Conservation (phyloP, 148 eudicot species). For the Rhododendron ferrugineum region DNA sequence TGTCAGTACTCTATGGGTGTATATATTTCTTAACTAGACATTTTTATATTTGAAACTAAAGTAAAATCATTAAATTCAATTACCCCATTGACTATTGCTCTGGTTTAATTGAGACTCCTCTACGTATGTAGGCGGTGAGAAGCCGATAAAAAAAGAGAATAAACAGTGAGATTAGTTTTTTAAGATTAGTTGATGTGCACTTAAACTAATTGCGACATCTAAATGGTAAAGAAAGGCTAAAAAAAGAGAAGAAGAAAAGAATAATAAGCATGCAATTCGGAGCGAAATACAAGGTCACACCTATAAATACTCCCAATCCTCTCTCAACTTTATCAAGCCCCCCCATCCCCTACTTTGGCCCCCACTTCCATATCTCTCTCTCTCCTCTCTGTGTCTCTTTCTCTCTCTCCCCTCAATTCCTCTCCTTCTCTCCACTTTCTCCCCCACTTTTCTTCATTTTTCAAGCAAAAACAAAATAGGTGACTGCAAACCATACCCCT, state of each 20-base stretch:
- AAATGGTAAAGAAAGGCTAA: too few species aligned
- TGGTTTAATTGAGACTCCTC: too few species aligned
- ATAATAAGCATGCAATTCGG: slow-evolving; percentile 16
- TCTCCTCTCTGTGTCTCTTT: neutral
- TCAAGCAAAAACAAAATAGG: slow-evolving; percentile 9
- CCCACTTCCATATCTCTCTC: slow-evolving; percentile 3
- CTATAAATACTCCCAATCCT: slow-evolving; percentile 17
- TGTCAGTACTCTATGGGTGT: too few species aligned
- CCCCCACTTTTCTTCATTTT: slow-evolving; percentile 3
- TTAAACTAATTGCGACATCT: too few species aligned
- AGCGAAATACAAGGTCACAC: slow-evolving; percentile 18
- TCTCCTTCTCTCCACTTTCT: neutral
- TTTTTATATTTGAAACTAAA: too few species aligned
- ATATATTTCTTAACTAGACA: too few species aligned
- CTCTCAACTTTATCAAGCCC: neutral
- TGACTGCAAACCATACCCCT: neutral
- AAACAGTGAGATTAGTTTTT: accelerated
- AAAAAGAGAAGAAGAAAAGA: neutral
- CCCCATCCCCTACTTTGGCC: slow-evolving; percentile 10
- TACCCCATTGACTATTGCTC: too few species aligned
- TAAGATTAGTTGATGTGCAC: too few species aligned
- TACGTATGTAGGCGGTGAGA: too few species aligned
- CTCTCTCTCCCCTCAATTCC: neutral
- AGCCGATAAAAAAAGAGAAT: neutral
- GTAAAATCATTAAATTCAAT: too few species aligned